Conservation (phyloP, 2,329 filamentous ascomycete genomes). For the Nigrospora sphaerica region DNA sequence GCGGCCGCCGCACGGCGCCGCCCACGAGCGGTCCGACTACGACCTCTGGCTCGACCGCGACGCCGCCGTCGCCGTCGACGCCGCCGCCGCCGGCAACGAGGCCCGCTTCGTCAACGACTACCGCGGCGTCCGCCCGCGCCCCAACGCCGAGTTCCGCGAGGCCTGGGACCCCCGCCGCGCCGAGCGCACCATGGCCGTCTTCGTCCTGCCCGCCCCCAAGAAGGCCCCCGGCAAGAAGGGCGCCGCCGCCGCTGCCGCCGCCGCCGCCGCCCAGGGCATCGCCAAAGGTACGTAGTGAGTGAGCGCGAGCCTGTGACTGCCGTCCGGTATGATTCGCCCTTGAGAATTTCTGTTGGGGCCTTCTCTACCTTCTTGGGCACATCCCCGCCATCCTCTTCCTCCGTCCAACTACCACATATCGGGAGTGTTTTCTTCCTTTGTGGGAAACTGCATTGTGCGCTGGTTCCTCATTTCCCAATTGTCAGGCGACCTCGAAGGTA, state of each 20-base stretch:
- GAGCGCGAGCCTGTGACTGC: too few species aligned
- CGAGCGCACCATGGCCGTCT: conserved; percentile 51
- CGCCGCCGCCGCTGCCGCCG: conserved; percentile 6
- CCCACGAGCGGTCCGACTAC: conserved; percentile 48
- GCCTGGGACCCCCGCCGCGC: conserved; percentile 46
- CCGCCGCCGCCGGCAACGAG: conserved; percentile 51
- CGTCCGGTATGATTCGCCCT: too few species aligned
- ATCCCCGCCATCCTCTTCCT: background rate
- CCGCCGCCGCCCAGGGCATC: conserved; percentile 27
- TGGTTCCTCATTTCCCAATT: background rate
- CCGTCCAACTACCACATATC: too few species aligned
- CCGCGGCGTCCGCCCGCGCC: conserved; percentile 44
- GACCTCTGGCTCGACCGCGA: conserved; percentile 57
- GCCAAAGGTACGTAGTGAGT: conserved; percentile 20
- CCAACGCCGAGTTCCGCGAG: conserved; percentile 53
- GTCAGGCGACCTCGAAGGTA: too few species aligned
- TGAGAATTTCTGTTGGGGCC: background rate
- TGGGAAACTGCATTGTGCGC: too few species aligned
- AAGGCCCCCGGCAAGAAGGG: conserved; percentile 22
- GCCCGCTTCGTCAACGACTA: conserved; percentile 63
- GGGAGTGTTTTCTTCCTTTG: too few species aligned
- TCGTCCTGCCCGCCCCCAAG: conserved; percentile 41
- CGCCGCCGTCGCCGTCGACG: conserved; percentile 52
- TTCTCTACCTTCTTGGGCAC: background rate
- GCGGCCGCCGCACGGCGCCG: conserved; percentile 15